Evolutionary conservation across 768 basidiomycete genomes (phyloP).

Genomic region (Lyophyllum shimeji): DNA sequence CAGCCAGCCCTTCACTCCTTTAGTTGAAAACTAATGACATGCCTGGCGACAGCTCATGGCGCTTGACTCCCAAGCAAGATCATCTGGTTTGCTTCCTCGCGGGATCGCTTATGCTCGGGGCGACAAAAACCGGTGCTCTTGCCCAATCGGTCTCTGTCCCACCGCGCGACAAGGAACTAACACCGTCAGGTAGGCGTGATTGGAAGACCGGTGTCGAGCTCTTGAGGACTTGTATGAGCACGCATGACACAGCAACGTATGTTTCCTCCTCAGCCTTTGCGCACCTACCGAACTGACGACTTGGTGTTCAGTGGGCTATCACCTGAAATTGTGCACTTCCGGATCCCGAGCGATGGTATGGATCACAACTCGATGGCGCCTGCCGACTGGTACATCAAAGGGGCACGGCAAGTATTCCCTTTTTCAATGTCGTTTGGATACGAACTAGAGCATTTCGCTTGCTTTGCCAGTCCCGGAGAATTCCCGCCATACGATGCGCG

Average conservation of each 20-base stretch:
- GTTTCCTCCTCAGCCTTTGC: slow-evolving; percentile 23
- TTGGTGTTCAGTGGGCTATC: slow-evolving; percentile 63
- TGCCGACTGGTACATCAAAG: slow-evolving; percentile 92
- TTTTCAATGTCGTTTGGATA: neutral
- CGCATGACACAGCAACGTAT: slow-evolving; percentile 81
- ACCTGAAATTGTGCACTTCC: slow-evolving; percentile 89
- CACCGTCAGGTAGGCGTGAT: slow-evolving; percentile 64
- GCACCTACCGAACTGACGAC: neutral
- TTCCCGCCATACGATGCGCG: slow-evolving; percentile 76
- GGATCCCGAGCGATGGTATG: slow-evolving; percentile 57
- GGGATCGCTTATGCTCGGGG: slow-evolving; percentile 89
- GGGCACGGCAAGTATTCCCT: slow-evolving; percentile 48
- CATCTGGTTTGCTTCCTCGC: slow-evolving; percentile 95
- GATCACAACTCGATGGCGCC: slow-evolving; percentile 41
- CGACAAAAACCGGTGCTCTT: slow-evolving; percentile 63
- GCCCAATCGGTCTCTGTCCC: slow-evolving; percentile 61
- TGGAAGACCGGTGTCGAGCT: slow-evolving; percentile 82
- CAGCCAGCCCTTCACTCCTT: neutral
- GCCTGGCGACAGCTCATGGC: slow-evolving; percentile 57
- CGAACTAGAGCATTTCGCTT: neutral
- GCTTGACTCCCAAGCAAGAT: slow-evolving; percentile 85
- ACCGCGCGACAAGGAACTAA: slow-evolving; percentile 62
- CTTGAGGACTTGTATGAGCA: slow-evolving; percentile 84
- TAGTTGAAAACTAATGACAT: neutral
- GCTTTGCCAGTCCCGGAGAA: slow-evolving; percentile 30